A percentile compares a stretch with the other conserved stretches of the same genome.
phyloP scores from a whole-genome alignment of 306 rosid species.

The Ochetophila trinervis region DNA sequence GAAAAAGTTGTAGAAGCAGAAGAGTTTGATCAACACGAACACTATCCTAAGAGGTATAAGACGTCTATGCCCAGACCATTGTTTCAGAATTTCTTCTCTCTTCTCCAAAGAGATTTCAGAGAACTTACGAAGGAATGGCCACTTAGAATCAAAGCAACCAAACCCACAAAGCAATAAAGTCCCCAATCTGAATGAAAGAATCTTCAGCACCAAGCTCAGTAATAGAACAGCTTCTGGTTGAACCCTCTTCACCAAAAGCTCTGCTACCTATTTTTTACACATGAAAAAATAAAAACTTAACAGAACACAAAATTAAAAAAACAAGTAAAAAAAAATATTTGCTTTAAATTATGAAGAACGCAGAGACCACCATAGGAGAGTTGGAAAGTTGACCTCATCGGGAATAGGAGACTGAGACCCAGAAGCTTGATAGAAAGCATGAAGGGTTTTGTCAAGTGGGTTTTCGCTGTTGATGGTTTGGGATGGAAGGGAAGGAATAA shows the following conservation, averaged over 20 bases:
- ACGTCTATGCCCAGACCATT: constrained; percentile 57
- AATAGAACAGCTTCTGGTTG: constrained; percentile 38
- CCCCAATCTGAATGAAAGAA: constrained; percentile 69
- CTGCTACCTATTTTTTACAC: constrained; percentile 57
- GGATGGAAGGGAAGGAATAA: constrained; percentile 55
- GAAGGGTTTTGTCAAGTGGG: constrained; percentile 29
- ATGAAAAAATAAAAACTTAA: not conserved
- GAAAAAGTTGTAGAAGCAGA: constrained; percentile 66
- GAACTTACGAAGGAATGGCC: constrained; percentile 76
- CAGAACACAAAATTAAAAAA: not conserved
- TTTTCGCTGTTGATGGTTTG: constrained; percentile 8
- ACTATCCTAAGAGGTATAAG: constrained; percentile 42
- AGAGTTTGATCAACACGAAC: constrained; percentile 57
- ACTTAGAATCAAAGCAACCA: constrained; percentile 48
- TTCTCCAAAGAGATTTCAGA: constrained; percentile 70
- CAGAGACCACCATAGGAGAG: not conserved
- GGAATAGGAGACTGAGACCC: constrained; percentile 63
- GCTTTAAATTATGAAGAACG: too few species aligned
- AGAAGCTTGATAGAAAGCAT: constrained; percentile 44
- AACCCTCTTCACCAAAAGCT: constrained; percentile 42
- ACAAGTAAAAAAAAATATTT: not conserved
- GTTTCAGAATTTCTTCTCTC: constrained; percentile 58
- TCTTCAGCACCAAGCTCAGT: constrained; percentile 40
- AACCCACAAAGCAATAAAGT: constrained; percentile 66
- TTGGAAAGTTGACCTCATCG: constrained; percentile 54